Evolutionary conservation across 2,329 filamentous ascomycete species (phyloP).

Genomic region (Calonectria henricotiae): DNA sequence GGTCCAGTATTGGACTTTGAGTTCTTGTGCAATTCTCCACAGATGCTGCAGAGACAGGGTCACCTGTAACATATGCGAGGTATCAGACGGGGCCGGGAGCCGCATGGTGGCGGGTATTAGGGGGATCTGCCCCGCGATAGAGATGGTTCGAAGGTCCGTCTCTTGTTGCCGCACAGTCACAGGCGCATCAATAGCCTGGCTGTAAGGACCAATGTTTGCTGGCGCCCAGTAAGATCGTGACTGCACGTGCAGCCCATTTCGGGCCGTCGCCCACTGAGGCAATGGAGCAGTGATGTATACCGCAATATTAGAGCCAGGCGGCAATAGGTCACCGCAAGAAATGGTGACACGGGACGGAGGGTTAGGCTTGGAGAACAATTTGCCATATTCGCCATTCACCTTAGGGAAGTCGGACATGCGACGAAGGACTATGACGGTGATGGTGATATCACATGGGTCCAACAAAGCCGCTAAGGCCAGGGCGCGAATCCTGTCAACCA

Average conservation of each 20-base stretch:
- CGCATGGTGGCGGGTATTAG: conserved; percentile 86
- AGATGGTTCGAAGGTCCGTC: conserved; percentile 64
- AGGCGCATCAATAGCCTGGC: conserved; percentile 81
- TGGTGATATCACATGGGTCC: conserved; percentile 64
- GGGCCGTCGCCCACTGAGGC: conserved; percentile 48
- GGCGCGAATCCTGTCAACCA: conserved; percentile 64
- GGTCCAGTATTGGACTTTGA: conserved; percentile 82
- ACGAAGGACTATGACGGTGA: conserved; percentile 79
- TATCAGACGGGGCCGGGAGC: conserved; percentile 62
- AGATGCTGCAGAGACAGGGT: conserved; percentile 89
- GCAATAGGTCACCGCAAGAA: conserved; percentile 80
- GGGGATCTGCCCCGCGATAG: conserved; percentile 92
- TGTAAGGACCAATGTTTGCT: conserved; percentile 97
- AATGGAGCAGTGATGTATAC: conserved; percentile 69
- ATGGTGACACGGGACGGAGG: conserved; percentile 90
- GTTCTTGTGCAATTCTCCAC: conserved; percentile 83
- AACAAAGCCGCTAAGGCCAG: conserved; percentile 58
- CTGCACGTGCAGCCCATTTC: conserved; percentile 88
- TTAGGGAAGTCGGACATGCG: conserved; percentile 84
- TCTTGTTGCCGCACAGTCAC: conserved; percentile 43
- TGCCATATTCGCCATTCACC: conserved; percentile 84
- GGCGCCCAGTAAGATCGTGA: conserved; percentile 97
- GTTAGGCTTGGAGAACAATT: conserved; percentile 83
- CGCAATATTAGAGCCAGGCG: conserved; percentile 72
- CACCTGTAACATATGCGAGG: conserved; percentile 72